Evolutionary conservation across 495 filamentous ascomycete species (phyloP).

Genomic region (Symbiotaphrina buchneri): DNA sequence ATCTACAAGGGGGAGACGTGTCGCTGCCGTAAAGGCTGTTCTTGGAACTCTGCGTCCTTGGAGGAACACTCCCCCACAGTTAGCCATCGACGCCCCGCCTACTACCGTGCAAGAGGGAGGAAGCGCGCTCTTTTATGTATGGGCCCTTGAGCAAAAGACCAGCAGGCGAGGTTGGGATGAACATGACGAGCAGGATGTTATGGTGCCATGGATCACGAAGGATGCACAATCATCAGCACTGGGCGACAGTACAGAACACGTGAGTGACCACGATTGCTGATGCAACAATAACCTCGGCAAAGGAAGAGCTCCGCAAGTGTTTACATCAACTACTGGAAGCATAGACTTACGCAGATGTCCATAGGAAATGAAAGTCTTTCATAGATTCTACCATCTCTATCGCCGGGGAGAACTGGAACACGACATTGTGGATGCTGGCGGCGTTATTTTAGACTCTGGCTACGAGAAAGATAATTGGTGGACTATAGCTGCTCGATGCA

Average conservation of each 20-base stretch:
- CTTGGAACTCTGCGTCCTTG: constrained; percentile 35
- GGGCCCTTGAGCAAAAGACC: constrained; percentile 81
- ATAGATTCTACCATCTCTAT: constrained; percentile 93
- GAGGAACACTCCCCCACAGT: neutral
- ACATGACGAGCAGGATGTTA: constrained; percentile 68
- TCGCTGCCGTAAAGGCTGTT: constrained; percentile 49
- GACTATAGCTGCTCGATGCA: constrained; percentile 32
- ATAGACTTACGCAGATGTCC: too few relatives aligned
- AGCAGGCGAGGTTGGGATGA: constrained; percentile 88
- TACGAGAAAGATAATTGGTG: constrained; percentile 99
- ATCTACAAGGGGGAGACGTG: constrained; percentile 54
- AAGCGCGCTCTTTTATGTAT: constrained; percentile 71
- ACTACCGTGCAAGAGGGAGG: constrained; percentile 21
- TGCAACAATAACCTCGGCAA: too few relatives aligned
- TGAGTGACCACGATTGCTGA: constrained; percentile 2
- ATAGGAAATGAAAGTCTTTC: constrained; percentile 28
- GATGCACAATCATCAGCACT: constrained; percentile 3
- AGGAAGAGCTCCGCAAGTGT: too few relatives aligned
- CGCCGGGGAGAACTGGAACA: constrained; percentile 65
- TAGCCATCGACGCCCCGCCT: constrained; percentile 5
- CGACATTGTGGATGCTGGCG: constrained; percentile 55
- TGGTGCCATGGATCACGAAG: constrained; percentile 86
- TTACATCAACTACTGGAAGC: too few relatives aligned
- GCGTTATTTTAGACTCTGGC: constrained; percentile 51
- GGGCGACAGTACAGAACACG: constrained; percentile 2